Base-by-base conservation (phyloP, 257 asterid species). In the Gynochthodes officinalis region DNA sequence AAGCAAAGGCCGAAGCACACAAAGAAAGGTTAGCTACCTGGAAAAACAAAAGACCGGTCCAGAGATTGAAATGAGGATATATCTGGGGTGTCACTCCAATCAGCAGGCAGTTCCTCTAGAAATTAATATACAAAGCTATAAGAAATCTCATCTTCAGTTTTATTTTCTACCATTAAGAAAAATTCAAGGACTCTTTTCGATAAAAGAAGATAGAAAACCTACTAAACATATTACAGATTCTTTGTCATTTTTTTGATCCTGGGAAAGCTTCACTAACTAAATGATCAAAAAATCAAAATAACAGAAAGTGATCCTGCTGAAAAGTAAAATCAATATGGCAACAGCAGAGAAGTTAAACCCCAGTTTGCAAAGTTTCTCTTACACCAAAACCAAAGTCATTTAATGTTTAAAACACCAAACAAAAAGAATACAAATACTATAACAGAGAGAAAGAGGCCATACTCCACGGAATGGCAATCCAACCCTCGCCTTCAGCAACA, bases 41-140 rank as follows among this genome's bases (percentile, higher is more conserved):
- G 96, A 76, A 94, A 89, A 77, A 94, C 91, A 86, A 94, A 94
- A 87, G 78, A 76, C 69, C 99, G 96, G 78, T 94, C 96, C 82
- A 89, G 77, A 59, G 93, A 74, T 69, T 82, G 83, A 78, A 94
- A 81, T 57, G 96, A 87, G 69, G 70, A 81, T 64, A 90, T 86
- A 84, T 94, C 95, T 35, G 93, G 85, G 67, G 95, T 86, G 69
- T 91, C 99, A 27, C 73, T 84, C 99, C 99, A 94, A 70, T 84
- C 77, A 62, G 81, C 93, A 70, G 97, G 97, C 80, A 94, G 76
- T 84, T 88, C 87, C 79, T 84, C 99, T 94, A 95, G 75, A 77
- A 77, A 35, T 71, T 53, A 74, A 73, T 65, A 72, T 32, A 76
- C 21, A 77, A 46, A 66, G 68, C 42, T 66, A 25, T 27, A 69